phyloP scores from a whole-genome alignment of 805 yeast species.

The Candida tammaniensis region DNA sequence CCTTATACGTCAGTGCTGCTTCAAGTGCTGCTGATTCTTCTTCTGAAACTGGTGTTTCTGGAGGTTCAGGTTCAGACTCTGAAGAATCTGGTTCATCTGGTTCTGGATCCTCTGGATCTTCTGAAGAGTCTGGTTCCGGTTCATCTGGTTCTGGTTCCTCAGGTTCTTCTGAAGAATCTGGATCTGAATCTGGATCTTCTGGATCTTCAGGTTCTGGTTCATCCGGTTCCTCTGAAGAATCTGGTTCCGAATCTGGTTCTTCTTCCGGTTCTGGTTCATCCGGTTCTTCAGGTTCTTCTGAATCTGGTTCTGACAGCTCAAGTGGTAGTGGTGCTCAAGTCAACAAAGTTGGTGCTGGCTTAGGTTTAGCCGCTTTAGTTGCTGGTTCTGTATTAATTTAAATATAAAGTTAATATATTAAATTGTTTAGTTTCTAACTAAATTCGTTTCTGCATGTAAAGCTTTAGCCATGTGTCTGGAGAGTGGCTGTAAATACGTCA shows the following conservation, averaged over 20 bases:
- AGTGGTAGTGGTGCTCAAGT: constrained; percentile 6
- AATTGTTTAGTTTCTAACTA: too few relatives aligned
- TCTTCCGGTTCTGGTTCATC: constrained; percentile 7
- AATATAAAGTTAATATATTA: background rate
- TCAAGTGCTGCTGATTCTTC: constrained; percentile 3
- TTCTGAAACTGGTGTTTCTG: constrained; percentile 3
- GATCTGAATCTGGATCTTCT: constrained; percentile 2
- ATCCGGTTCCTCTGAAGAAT: constrained; percentile 4
- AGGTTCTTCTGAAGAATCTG: constrained; percentile 8
- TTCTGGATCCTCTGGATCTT: constrained; percentile 7
- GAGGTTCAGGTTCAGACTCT: background rate
- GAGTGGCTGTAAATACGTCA: too few relatives aligned
- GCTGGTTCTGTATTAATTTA: constrained; percentile 16
- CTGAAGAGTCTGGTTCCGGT: constrained; percentile 5
- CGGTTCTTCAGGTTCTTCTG: background rate
- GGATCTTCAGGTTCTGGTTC: constrained; percentile 4
- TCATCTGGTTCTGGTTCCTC: constrained; percentile 9
- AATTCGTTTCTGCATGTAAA: too few relatives aligned
- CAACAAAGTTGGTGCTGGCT: constrained; percentile 11
- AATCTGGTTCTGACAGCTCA: background rate
- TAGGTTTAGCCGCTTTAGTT: constrained; percentile 11
- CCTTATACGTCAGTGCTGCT: constrained; percentile 11
- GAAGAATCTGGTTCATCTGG: too few relatives aligned
- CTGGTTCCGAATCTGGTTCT: constrained; percentile 7
- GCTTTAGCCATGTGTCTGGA: too few relatives aligned